A percentile compares a stretch with the other conserved stretches of the same genome.
These are phyloP conservation scores for Globisporangium carolinianum DNA, from an alignment of 352 stramenopile genomes.

Conservation along the genomic window DNA sequence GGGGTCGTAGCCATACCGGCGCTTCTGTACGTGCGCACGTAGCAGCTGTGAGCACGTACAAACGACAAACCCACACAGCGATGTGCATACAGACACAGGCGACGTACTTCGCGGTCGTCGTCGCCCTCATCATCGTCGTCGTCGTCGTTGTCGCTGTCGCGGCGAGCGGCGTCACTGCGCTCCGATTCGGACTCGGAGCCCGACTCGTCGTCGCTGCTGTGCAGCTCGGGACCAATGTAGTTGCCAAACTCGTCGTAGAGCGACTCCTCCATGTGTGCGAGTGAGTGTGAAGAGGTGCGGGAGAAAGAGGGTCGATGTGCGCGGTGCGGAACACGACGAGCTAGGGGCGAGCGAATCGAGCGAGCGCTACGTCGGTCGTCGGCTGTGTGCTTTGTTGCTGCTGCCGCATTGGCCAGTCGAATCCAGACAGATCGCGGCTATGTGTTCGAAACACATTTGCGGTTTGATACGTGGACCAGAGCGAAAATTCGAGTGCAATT, in stretches of 20 bases:
- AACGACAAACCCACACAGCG: neutral
- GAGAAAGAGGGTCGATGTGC: neutral
- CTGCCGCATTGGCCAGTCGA: neutral
- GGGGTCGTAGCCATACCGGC: conserved; percentile 11
- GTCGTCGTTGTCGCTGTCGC: conserved; percentile 23
- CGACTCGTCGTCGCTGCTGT: conserved; percentile 69
- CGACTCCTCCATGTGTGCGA: conserved; percentile 87
- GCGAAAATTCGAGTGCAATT: too few species aligned
- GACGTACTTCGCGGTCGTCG: too few species aligned
- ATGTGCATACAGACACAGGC: too few species aligned
- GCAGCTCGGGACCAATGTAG: conserved; percentile 98
- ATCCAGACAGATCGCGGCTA: neutral
- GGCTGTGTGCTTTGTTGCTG: neutral
- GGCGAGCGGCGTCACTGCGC: conserved; percentile 10
- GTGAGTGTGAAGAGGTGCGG: neutral
- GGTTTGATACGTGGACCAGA: too few species aligned
- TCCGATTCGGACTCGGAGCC: conserved; percentile 45
- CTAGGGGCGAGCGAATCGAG: neutral
- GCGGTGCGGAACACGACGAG: too few species aligned
- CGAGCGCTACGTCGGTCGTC: neutral
- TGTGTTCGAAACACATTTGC: too few species aligned
- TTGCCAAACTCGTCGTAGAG: conserved; percentile 99
- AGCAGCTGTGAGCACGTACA: neutral
- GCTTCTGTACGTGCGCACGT: neutral
- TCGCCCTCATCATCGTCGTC: conserved; percentile 21